Conservation (phyloP, 2,329 filamentous ascomycete genomes). For the Botrytis sinoallii region DNA sequence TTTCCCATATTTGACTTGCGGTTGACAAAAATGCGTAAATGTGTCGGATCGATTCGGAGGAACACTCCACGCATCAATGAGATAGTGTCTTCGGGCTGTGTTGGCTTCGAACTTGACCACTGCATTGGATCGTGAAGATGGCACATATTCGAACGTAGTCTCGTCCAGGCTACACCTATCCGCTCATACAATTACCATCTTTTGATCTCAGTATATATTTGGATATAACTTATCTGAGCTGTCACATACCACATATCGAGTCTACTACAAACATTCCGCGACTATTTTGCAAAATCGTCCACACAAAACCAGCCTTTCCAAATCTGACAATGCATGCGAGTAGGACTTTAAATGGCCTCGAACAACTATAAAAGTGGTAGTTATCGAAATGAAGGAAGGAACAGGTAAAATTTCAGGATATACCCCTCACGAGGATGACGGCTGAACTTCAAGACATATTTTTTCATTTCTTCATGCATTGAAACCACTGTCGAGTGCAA, state of each 20-base stretch:
- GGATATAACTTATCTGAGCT: too few species aligned
- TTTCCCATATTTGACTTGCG: neutral
- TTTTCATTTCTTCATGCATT: conserved; percentile 49
- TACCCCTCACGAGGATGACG: conserved; percentile 41
- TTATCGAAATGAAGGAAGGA: too few species aligned
- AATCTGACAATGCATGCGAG: neutral
- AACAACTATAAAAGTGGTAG: neutral
- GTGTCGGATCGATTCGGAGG: neutral
- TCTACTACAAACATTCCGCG: neutral
- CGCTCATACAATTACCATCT: neutral
- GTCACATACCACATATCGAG: neutral
- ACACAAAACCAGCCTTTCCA: neutral
- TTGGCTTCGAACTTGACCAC: neutral
- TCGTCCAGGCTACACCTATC: neutral
- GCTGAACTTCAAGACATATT: conserved; percentile 47
- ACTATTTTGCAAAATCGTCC: neutral
- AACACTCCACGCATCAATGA: neutral
- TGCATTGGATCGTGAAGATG: neutral
- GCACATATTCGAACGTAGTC: neutral
- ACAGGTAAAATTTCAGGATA: conserved; percentile 40
- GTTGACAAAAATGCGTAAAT: neutral
- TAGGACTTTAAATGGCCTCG: neutral
- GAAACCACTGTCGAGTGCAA: conserved; percentile 48
- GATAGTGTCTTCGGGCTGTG: neutral
- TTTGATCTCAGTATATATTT: neutral